A percentile compares a stretch with the other conserved stretches of the same genome.
Conservation (phyloP, 257 asterid genomes). For the Solanum boliviense region DNA sequence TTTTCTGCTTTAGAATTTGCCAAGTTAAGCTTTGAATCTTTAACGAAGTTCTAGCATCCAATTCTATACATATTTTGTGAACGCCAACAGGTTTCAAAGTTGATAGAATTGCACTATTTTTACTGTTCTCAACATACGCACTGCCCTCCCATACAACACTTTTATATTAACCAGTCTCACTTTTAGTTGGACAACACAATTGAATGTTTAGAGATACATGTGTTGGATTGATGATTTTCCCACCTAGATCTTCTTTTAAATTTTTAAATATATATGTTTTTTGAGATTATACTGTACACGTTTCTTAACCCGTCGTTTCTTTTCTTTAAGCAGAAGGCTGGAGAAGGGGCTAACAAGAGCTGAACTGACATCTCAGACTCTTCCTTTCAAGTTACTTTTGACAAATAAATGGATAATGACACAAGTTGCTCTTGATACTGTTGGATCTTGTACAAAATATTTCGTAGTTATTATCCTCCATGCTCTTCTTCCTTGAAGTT, state of each 20-base stretch:
- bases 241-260: not conserved
- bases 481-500: not conserved
- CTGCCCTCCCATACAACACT: not conserved
- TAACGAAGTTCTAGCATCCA: not conserved
- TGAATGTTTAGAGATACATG: not conserved
- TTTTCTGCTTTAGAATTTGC: not conserved
- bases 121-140: not conserved
- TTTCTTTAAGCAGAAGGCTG: not conserved
- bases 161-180: not conserved
- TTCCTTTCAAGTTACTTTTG: not conserved
- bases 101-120: not conserved
- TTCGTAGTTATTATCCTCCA: not conserved
- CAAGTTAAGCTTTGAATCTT: not conserved
- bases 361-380: not conserved
- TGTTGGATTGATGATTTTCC: not conserved
- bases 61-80: not conserved
- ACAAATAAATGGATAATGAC: not conserved
- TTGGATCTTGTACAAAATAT: not conserved
- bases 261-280: no score
- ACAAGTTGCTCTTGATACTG: not conserved
- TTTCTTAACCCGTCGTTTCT: not conserved
- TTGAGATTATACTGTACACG: not conserved
- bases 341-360: not conserved
- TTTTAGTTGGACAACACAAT: not conserved
- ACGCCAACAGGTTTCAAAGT: not conserved